Percentiles rank a stretch among this genome's conserved stretches.
Evolutionary conservation across 257 asterid species (phyloP).

Genomic region (Ophiorrhiza pumila): DNA sequence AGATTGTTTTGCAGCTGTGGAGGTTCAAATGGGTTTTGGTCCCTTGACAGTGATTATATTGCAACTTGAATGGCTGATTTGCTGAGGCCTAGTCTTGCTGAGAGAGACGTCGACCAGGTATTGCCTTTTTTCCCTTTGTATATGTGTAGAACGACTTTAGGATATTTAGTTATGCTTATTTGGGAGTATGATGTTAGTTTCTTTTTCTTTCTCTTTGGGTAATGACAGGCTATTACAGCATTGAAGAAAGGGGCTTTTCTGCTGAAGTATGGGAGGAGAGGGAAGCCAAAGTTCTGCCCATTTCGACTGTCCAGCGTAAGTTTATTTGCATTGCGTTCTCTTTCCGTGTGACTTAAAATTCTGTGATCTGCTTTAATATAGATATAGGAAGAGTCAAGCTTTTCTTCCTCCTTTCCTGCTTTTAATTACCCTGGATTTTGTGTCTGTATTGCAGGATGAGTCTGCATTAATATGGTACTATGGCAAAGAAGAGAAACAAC

Average conservation of each 20-base stretch:
- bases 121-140: not conserved
- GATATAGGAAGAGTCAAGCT: not conserved
- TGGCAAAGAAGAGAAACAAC: slow-evolving; percentile 80
- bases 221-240: slow-evolving; percentile 72
- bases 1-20: slow-evolving; percentile 18
- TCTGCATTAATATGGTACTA: slow-evolving; percentile 80
- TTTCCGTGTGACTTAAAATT: not conserved
- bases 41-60: slow-evolving; percentile 38
- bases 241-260: slow-evolving; percentile 88
- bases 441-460: slow-evolving; percentile 67
- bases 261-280: slow-evolving; percentile 90
- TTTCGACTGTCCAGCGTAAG: slow-evolving; percentile 88
- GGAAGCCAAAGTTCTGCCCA: slow-evolving; percentile 95
- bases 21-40: slow-evolving; percentile 75
- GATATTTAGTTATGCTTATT: slow-evolving; percentile 8
- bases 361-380: not conserved
- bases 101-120: slow-evolving; percentile 89
- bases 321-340: slow-evolving; percentile 1
- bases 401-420: not conserved
- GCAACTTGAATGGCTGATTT: slow-evolving; percentile 92
- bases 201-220: slow-evolving; percentile 18
- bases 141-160: not conserved
- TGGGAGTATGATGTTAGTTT: slow-evolving; percentile 9
- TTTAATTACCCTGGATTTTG: slow-evolving; percentile 10
- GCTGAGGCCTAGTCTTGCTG: slow-evolving; percentile 64